Conservation (phyloP, 129 eudicot species). For the Chrysanthemum seticuspe region DNA sequence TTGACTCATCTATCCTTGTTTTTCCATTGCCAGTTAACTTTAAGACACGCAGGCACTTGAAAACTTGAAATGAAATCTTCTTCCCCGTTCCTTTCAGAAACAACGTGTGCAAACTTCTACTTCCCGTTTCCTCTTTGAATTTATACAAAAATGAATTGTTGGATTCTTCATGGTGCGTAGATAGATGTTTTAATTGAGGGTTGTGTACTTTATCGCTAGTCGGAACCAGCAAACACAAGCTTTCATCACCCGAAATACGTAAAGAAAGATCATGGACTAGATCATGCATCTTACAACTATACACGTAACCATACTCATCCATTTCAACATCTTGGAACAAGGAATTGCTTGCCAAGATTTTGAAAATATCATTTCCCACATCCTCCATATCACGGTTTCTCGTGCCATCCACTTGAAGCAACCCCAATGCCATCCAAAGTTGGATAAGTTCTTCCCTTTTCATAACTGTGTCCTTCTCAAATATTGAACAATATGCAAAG, state of each 20-base stretch:
- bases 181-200: not conserved
- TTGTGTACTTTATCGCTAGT: not conserved
- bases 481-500: not conserved
- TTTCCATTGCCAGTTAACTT: not conserved
- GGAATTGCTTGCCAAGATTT: not conserved
- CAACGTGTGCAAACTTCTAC: not conserved
- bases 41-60: not conserved
- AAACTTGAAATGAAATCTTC: not conserved
- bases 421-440: not conserved
- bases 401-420: not conserved
- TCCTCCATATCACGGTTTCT: not conserved
- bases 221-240: not conserved
- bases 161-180: not conserved
- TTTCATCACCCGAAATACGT: not conserved
- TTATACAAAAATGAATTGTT: not conserved
- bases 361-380: not conserved
- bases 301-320: not conserved
- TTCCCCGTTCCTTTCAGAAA: not conserved
- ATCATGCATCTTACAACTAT: too few species aligned
- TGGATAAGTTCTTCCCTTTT: not conserved
- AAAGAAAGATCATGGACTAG: not conserved
- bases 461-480: not conserved
- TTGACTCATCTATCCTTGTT: not conserved
- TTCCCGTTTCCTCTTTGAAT: not conserved
- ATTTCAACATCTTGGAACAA: not conserved